These are phyloP conservation scores for Acer yangbiense DNA, from an alignment of 345 rosid species.

Conservation along the genomic window DNA sequence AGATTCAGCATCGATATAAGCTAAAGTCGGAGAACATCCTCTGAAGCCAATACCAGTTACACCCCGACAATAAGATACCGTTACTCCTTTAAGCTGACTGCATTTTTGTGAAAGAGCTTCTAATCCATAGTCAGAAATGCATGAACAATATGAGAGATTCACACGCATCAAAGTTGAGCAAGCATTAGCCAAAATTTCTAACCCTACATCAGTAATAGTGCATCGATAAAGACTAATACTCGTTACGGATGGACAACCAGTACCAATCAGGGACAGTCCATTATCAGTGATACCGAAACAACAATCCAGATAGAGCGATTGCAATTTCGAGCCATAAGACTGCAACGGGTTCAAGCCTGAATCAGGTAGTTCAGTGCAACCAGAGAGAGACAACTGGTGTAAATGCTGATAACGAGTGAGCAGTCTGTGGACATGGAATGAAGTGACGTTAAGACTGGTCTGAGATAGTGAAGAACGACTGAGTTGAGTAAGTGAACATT, in stretches of 20 bases:
- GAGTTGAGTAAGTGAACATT: slow-evolving; percentile 46
- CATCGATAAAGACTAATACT: slow-evolving; percentile 64
- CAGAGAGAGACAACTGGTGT: slow-evolving; percentile 57
- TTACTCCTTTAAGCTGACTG: slow-evolving; percentile 50
- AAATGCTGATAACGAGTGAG: slow-evolving; percentile 70
- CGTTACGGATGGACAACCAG: slow-evolving; percentile 51
- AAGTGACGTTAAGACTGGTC: slow-evolving; percentile 26
- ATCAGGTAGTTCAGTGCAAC: slow-evolving; percentile 65
- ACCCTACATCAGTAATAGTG: slow-evolving; percentile 53
- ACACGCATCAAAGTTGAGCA: slow-evolving; percentile 47
- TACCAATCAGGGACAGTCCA: slow-evolving; percentile 52
- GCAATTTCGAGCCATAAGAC: slow-evolving; percentile 51
- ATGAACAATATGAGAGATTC: slow-evolving; percentile 57
- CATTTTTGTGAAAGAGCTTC: slow-evolving; percentile 49
- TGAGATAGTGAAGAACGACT: slow-evolving; percentile 38
- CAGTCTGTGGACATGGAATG: slow-evolving; percentile 54
- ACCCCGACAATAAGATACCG: slow-evolving; percentile 52
- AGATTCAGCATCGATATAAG: slow-evolving; percentile 53
- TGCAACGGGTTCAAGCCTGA: slow-evolving; percentile 47
- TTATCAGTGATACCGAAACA: slow-evolving; percentile 61
- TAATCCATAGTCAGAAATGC: slow-evolving; percentile 56
- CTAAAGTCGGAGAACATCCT: slow-evolving; percentile 58
- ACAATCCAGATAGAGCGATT: slow-evolving; percentile 58
- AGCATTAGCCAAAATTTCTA: slow-evolving; percentile 49
- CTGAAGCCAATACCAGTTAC: slow-evolving; percentile 57